Conservation (phyloP, 2,329 filamentous ascomycete genomes). For the Beauveria brongniartii region DNA sequence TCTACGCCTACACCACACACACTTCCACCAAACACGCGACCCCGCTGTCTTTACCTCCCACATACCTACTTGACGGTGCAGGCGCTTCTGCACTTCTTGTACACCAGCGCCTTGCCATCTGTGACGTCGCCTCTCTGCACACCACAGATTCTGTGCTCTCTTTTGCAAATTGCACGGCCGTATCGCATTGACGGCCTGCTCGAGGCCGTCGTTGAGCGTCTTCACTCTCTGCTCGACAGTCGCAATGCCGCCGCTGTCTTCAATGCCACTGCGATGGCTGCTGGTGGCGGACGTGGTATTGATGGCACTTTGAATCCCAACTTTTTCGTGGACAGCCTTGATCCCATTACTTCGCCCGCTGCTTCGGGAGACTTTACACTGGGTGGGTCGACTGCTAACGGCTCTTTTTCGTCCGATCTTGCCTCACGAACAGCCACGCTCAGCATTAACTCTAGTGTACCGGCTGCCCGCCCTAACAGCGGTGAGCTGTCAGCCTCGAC, state of each 20-base stretch:
- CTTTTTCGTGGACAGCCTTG: slow-evolving; percentile 46
- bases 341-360: slow-evolving; percentile 30
- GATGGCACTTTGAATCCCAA: slow-evolving; percentile 58
- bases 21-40: slow-evolving; percentile 57
- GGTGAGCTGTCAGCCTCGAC: slow-evolving; percentile 42
- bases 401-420: slow-evolving; percentile 23
- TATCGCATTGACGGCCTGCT: slow-evolving; percentile 90
- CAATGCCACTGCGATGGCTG: slow-evolving; percentile 96
- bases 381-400: slow-evolving; percentile 22
- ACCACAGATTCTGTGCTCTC: slow-evolving; percentile 89
- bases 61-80: slow-evolving; percentile 87
- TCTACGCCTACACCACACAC: slow-evolving; percentile 48
- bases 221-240: slow-evolving; percentile 84
- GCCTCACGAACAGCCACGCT: slow-evolving; percentile 31
- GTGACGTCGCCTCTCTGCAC: slow-evolving; percentile 73
- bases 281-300: slow-evolving; percentile 80
- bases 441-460: slow-evolving; percentile 39
- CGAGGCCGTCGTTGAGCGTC: slow-evolving; percentile 83
- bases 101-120: slow-evolving; percentile 80
- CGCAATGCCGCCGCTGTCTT: slow-evolving; percentile 95
- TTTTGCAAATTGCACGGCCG: slow-evolving; percentile 85
- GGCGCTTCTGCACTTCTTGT: slow-evolving; percentile 84
- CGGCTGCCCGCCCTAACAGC: slow-evolving; percentile 30
- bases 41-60: slow-evolving; percentile 82
- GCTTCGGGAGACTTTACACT: slow-evolving; percentile 27